These are phyloP conservation scores for Nemania abortiva DNA, from an alignment of 2,329 filamentous ascomycete genomes.

Conservation along the genomic window DNA sequence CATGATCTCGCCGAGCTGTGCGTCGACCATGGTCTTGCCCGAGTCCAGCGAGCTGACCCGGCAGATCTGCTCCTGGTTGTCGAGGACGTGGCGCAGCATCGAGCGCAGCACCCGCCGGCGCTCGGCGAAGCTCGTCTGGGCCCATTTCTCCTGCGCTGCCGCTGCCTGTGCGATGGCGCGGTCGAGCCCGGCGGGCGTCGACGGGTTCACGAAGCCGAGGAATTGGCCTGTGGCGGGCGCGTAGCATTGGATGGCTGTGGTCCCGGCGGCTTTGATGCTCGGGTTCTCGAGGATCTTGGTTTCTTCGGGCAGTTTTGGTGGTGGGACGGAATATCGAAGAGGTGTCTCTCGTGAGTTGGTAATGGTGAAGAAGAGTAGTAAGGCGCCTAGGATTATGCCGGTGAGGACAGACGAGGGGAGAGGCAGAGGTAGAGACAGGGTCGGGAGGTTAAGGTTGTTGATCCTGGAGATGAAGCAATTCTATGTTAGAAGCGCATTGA, in stretches of 20 bases:
- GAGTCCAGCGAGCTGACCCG: slow-evolving; percentile 89
- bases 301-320: slow-evolving; percentile 71
- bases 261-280: slow-evolving; percentile 73
- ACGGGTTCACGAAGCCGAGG: slow-evolving; percentile 82
- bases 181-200: slow-evolving; percentile 82
- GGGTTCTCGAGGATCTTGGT: slow-evolving; percentile 69
- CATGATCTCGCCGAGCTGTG: slow-evolving; percentile 91
- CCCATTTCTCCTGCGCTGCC: slow-evolving; percentile 82
- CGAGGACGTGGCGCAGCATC: slow-evolving; percentile 83
- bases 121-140: slow-evolving; percentile 79
- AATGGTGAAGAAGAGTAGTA: slow-evolving; percentile 44
- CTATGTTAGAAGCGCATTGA: slow-evolving; percentile 23
- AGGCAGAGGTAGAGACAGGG: slow-evolving; percentile 5
- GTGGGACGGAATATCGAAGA: slow-evolving; percentile 70
- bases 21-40: slow-evolving; percentile 96
- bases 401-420: slow-evolving; percentile 38
- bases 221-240: slow-evolving; percentile 89
- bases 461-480: slow-evolving; percentile 33
- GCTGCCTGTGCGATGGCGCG: slow-evolving; percentile 79
- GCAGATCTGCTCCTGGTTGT: slow-evolving; percentile 90
- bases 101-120: slow-evolving; percentile 83
- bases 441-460: slow-evolving; percentile 36
- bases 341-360: slow-evolving; percentile 53
- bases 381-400: slow-evolving; percentile 40
- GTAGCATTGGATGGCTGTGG: slow-evolving; percentile 82